Evolutionary conservation across 805 yeast species (phyloP).

Genomic region (Saccharomycopsis guyanensis): DNA sequence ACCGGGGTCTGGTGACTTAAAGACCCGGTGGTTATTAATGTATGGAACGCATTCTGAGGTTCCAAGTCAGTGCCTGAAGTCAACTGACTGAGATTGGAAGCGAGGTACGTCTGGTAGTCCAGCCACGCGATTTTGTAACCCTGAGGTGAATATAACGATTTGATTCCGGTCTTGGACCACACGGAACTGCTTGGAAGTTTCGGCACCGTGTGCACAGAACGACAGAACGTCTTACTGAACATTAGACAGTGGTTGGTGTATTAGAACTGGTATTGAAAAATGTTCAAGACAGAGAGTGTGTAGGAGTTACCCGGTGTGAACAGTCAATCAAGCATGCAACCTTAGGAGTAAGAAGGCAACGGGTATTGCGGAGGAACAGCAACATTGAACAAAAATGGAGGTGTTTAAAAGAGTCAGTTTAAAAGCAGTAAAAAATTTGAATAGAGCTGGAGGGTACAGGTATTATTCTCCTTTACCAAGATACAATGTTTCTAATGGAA

Average conservation of each 20-base stretch:
- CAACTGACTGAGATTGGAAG: slow-evolving; percentile 50
- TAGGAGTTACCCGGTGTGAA: background rate
- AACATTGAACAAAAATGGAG: too few relatives aligned
- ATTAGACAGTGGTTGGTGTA: background rate
- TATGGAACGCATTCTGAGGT: slow-evolving; percentile 65
- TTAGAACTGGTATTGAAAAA: background rate
- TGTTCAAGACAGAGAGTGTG: too few relatives aligned
- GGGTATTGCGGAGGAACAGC: too few relatives aligned
- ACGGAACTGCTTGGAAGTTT: slow-evolving; percentile 34
- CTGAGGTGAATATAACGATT: slow-evolving; percentile 53
- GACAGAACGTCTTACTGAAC: background rate
- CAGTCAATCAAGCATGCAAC: too few relatives aligned
- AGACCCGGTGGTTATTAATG: slow-evolving; percentile 57
- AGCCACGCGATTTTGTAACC: slow-evolving; percentile 76
- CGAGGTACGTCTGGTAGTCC: slow-evolving; percentile 63
- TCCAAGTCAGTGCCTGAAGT: slow-evolving; percentile 79
- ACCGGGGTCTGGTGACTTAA: slow-evolving; percentile 56
- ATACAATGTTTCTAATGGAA: background rate
- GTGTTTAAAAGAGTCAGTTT: too few relatives aligned
- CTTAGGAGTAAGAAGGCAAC: too few relatives aligned
- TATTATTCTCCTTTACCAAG: slow-evolving; percentile 3
- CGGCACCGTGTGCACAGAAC: slow-evolving; percentile 58
- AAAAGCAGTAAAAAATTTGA: too few relatives aligned
- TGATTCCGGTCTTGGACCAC: slow-evolving; percentile 43
- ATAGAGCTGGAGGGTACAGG: background rate